A percentile compares a stretch with the other conserved stretches of the same genome.
Evolutionary conservation across 345 rosid genomes (phyloP).

Genomic region (Alliaria petiolata): DNA sequence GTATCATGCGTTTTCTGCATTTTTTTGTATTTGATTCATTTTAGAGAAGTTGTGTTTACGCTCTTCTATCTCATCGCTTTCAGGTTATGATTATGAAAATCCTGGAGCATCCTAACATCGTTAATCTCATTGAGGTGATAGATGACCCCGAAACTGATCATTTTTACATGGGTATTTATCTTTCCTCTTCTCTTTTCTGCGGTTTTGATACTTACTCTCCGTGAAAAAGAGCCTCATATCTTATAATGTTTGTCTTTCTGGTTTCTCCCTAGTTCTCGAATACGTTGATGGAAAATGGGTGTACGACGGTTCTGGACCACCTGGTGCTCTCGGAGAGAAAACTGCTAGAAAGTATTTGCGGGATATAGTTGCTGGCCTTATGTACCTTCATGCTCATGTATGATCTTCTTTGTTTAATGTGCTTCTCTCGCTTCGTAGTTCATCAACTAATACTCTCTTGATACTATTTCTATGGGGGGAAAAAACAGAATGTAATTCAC

Average conservation of each 20-base stretch:
- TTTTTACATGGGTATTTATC: conserved; percentile 90
- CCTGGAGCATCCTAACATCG: conserved; percentile 93
- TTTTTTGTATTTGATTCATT: background rate
- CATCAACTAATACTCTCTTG: background rate
- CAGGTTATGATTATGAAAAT: conserved; percentile 95
- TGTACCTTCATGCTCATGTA: conserved; percentile 97
- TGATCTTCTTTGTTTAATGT: conserved; percentile 11
- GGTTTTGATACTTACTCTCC: background rate
- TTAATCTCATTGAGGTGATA: conserved; percentile 96
- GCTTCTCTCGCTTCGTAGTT: background rate
- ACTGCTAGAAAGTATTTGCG: conserved; percentile 86
- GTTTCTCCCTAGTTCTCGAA: conserved; percentile 70
- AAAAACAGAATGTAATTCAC: conserved; percentile 80
- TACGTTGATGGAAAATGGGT: conserved; percentile 88
- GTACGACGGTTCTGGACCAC: conserved; percentile 57
- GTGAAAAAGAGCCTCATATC: background rate
- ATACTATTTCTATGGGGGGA: background rate
- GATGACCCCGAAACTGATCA: conserved; percentile 93
- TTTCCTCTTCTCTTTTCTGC: conserved; percentile 12
- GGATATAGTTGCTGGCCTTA: conserved; percentile 79
- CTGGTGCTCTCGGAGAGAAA: conserved; percentile 63
- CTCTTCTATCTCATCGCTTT: conserved; percentile 23
- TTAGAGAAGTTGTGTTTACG: conserved; percentile 16
- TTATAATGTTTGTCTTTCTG: background rate
- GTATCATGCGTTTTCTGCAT: conserved; percentile 35